Percentiles rank a stretch among this genome's conserved stretches.
These are phyloP conservation scores for Erythrophleum ivorense DNA, from an alignment of 331 rosid species.

Conservation along the genomic window DNA sequence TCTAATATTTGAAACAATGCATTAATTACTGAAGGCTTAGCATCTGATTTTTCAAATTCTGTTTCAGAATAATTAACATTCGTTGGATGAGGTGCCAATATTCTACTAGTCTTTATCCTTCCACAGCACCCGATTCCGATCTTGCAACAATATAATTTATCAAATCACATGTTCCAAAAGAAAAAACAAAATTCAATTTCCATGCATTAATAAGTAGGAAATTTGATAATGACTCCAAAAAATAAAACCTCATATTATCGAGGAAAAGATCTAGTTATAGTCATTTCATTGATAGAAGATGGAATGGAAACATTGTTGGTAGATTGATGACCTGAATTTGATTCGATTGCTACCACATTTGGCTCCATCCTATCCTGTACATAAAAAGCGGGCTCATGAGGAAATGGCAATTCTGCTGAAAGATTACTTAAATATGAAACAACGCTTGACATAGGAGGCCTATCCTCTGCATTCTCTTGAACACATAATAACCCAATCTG, in stretches of 20 bases:
- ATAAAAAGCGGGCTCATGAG: not conserved
- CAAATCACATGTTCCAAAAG: no score
- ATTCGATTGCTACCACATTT: not conserved
- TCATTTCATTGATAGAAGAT: not conserved
- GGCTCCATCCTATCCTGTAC: not conserved
- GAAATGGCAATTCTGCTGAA: conserved; percentile 17
- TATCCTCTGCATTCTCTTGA: conserved; percentile 43
- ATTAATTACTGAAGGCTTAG: no score
- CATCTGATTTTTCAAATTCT: no score
- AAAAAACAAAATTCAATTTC: not conserved
- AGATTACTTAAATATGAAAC: conserved; percentile 16
- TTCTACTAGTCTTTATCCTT: no score
- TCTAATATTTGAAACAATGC: no score
- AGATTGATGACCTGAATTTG: not conserved
- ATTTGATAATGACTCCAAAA: not conserved
- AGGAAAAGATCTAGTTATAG: not conserved
- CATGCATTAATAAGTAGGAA: not conserved
- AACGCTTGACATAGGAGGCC: conserved; percentile 46
- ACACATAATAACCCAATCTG: conserved; percentile 51
- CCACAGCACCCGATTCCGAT: no score
- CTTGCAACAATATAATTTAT: no score
- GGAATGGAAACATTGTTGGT: not conserved
- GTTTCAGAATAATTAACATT: no score
- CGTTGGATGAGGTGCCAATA: no score
- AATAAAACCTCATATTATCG: not conserved